Evolutionary conservation across 352 stramenopile genomes (phyloP), one percentile per base, ranked within the genome.

Genomic region (Pythium dissimile): DNA sequence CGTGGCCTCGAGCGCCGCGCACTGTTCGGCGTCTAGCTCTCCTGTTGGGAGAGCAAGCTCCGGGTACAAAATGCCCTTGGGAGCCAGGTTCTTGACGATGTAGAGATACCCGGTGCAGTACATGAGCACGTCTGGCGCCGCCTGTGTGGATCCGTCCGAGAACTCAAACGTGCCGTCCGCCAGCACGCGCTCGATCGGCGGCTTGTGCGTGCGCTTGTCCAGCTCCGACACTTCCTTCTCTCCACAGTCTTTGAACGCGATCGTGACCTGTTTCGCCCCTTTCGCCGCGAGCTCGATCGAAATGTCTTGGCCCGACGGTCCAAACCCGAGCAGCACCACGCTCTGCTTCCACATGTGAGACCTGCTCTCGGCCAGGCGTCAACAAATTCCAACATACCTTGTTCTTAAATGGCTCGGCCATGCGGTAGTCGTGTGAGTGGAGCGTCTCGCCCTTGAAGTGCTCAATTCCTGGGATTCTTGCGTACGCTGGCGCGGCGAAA

Each of bases 61-160:
- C 11, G 43, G 51, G 61, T 85, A 89, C 34, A 90, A 61, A n/a
- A 88, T 44, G 11, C 70, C 54, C 0, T 53, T 48, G 5, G 77
- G 80, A 0, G 83, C 59, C 16, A 92, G 48, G 7, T 81, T 61
- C 31, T 73, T 82, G 23, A 75, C 72, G 0, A 74, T 71, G 62
- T 93, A 93, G 47, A 78, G 46, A 47, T 93, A 93, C 11, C 83
- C 83, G 3, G 80, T 91, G 64, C 79, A 89, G 52, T 80, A 78
- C 71, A 93, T 91, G 54, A 93, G 71, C 62, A 89, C 83, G 49
- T 93, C 77, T 18, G 75, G 72, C 0, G 79, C 59, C 23, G 32
- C 56, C 32, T 85, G 68, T 10, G 49, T 62, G n/a, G 77, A 78
- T 0, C 70, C 72, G 54, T 93, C 80, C 18, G 57, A 71, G 54